A percentile compares a stretch with the other conserved stretches of the same genome.
Evolutionary conservation across 148 eudicot species (phyloP).

Genomic region (Nepenthes mirabilis): DNA sequence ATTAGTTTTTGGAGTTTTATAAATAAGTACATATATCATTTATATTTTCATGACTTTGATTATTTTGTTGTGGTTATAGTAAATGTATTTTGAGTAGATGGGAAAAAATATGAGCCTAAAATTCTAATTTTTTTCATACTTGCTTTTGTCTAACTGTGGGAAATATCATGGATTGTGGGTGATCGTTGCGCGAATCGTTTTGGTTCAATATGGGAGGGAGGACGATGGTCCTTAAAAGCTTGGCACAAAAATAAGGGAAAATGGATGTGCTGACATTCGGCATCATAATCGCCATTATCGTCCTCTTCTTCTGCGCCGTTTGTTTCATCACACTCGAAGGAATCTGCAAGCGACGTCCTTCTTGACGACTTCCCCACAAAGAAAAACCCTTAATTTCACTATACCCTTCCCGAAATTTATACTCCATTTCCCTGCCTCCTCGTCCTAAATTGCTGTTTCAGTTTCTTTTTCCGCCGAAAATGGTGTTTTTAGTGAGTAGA

Average conservation of each 20-base stretch:
- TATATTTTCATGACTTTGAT: too few species aligned
- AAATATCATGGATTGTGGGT: too few species aligned
- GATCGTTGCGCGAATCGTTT: too few species aligned
- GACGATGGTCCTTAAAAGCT: too few species aligned
- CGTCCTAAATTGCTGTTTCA: background rate
- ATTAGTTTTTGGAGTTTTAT: too few species aligned
- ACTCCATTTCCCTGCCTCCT: background rate
- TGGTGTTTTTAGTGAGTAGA: constrained; percentile 11
- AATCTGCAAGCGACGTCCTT: constrained; percentile 51
- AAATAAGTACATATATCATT: too few species aligned
- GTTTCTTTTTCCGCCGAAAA: constrained; percentile 3
- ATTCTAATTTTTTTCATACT: too few species aligned
- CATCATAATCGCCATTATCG: constrained; percentile 57
- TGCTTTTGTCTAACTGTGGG: too few species aligned
- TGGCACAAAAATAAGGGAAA: background rate
- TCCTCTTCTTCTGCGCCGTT: constrained; percentile 49
- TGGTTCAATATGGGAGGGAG: too few species aligned
- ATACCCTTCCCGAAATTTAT: background rate
- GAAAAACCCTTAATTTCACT: background rate
- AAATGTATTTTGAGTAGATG: too few species aligned
- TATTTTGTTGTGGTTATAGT: too few species aligned
- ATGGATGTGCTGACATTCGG: constrained; percentile 78
- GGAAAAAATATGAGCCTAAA: too few species aligned
- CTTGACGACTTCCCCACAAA: background rate
- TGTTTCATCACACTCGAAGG: constrained; percentile 62